These are phyloP conservation scores for Populus simonii DNA, from an alignment of 345 rosid species.

Conservation along the genomic window DNA sequence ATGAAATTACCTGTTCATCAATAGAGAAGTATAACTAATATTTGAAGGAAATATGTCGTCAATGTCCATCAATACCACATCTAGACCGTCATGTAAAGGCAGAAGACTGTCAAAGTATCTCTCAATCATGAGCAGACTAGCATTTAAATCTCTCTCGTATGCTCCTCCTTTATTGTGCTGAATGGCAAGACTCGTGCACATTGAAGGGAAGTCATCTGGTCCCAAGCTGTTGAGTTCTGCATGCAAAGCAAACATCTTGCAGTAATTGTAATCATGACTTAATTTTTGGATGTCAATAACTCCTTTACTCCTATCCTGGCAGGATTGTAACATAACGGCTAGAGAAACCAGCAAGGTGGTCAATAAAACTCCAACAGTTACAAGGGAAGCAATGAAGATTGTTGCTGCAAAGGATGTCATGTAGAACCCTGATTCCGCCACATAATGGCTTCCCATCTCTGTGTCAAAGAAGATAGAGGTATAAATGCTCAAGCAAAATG, in stretches of 20 bases:
- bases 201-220: constrained; percentile 44
- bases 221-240: constrained; percentile 56
- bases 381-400: constrained; percentile 58
- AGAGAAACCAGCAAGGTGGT: constrained; percentile 57
- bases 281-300: constrained; percentile 38
- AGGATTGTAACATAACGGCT: constrained; percentile 72
- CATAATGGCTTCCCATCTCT: constrained; percentile 55
- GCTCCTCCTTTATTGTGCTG: constrained; percentile 43
- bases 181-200: constrained; percentile 49
- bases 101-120: constrained; percentile 36
- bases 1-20: constrained; percentile 34
- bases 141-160: constrained; percentile 52
- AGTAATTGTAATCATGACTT: constrained; percentile 40
- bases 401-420: constrained; percentile 75
- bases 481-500: constrained; percentile 5
- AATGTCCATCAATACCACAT: constrained; percentile 63
- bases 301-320: constrained; percentile 47
- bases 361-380: constrained; percentile 56
- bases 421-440: constrained; percentile 68
- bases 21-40: constrained; percentile 7
- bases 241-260: constrained; percentile 50
- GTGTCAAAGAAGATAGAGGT: constrained; percentile 15
- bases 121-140: constrained; percentile 42
- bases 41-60: constrained; percentile 45
- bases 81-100: constrained; percentile 35